phyloP scores from a whole-genome alignment of 495 filamentous ascomycete genomes.

The Daldinia childiae region DNA sequence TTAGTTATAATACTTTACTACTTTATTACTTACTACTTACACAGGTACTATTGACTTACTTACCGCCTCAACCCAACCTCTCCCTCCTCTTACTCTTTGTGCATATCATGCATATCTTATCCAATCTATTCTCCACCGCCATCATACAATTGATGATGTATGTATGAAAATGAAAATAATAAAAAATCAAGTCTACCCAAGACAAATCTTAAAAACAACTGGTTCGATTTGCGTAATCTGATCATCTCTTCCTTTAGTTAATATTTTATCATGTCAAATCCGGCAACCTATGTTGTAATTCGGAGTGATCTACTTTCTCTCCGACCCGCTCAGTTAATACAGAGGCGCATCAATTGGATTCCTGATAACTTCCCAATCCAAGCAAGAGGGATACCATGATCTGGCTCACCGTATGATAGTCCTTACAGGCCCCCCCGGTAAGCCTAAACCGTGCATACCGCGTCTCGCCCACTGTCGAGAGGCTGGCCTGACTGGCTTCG shows the following conservation, averaged over 20 bases:
- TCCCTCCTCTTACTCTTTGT: not conserved
- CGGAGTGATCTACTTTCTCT: not conserved
- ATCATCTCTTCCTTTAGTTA: not conserved
- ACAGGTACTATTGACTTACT: not conserved
- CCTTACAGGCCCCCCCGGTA: not conserved
- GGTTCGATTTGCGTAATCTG: not conserved
- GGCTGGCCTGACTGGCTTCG: not conserved
- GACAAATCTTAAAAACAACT: not conserved
- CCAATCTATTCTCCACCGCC: not conserved
- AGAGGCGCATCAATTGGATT: not conserved
- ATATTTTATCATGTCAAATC: not conserved
- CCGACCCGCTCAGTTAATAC: not conserved
- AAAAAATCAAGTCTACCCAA: not conserved
- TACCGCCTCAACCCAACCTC: conserved; percentile 8
- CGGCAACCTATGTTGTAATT: not conserved
- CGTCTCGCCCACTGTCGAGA: not conserved
- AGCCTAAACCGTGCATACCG: not conserved
- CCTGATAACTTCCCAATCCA: not conserved
- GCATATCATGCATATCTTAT: not conserved
- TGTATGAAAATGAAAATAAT: no score
- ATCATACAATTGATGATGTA: not conserved
- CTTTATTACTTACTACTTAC: no score
- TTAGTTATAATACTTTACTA: no score
- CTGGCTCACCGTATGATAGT: conserved; percentile 5
- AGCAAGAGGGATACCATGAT: conserved; percentile 2